Percentiles rank a stretch among this genome's conserved stretches.
phyloP scores from a whole-genome alignment of 2,329 filamentous ascomycete species.

The Ascocoryne sarcoides region DNA sequence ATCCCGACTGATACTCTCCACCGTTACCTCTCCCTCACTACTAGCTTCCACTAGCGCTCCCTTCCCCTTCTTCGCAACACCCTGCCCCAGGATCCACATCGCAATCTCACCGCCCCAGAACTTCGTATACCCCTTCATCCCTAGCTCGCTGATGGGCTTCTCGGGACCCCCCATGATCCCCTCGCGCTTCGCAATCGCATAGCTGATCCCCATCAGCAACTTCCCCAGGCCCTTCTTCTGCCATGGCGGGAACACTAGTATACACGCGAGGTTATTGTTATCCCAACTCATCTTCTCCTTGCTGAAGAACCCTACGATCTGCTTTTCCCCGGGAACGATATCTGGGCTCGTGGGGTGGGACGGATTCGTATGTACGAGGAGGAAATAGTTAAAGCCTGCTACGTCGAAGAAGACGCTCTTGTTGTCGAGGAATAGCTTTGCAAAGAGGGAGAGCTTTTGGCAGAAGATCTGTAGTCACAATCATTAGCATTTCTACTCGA shows the following conservation, averaged over 20 bases:
- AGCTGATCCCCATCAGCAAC: constrained; percentile 85
- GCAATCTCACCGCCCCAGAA: constrained; percentile 84
- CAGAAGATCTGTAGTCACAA: constrained; percentile 63
- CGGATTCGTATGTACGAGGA: constrained; percentile 66
- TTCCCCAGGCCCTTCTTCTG: constrained; percentile 83
- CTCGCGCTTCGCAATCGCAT: constrained; percentile 81
- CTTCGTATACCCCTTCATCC: constrained; percentile 69
- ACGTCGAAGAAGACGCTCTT: constrained; percentile 99
- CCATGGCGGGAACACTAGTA: constrained; percentile 91
- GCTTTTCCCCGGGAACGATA: constrained; percentile 32
- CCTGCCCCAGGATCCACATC: constrained; percentile 46
- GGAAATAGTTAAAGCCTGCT: constrained; percentile 86
- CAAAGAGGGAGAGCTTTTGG: constrained; percentile 91
- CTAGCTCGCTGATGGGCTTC: constrained; percentile 82
- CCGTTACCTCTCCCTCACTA: constrained; percentile 42
- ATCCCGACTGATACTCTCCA: constrained; percentile 62
- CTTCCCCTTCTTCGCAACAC: constrained; percentile 20
- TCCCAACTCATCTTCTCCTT: constrained; percentile 99
- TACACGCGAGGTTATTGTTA: constrained; percentile 94
- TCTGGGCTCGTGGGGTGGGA: constrained; percentile 35
- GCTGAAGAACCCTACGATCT: constrained; percentile 92
- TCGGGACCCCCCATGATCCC: constrained; percentile 83
- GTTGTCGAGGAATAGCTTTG: constrained; percentile 94
- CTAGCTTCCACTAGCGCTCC: too few species aligned
- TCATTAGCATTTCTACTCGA: neutral